Base-by-base conservation (phyloP, 2,329 filamentous ascomycete species). In the Dothideomycetes sp. region DNA sequence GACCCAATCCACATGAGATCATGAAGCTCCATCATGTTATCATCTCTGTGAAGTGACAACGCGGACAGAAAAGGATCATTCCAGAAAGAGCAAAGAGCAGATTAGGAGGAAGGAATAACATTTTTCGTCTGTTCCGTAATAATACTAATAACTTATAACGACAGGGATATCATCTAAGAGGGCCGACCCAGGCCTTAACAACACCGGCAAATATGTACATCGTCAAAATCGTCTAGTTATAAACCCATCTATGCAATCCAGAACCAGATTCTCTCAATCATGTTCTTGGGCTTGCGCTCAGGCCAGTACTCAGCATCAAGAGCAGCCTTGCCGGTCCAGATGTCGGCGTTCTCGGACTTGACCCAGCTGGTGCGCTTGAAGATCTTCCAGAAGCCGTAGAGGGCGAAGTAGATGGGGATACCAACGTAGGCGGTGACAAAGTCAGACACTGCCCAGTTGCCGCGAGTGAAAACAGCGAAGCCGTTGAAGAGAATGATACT, bases 401-500 rank as follows among this genome's bases (percentile, higher is more conserved):
- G 60, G 5, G 59, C 55, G 11, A 63, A 48, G 53, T 62, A 67
- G 15, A 50, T 49, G 17, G 47, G 45, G 36, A 50, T 48, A 16
- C 43, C 47, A 27, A 51, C 44, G 34, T 52, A 52, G 3, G 64
- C 64, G 0, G 69, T 72, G 36, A 74, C 56, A 49, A 74, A 74
- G 18, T 59, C 59, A 33, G 65, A 59, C 7, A 65, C 53, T 34
- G 47, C 55, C 57, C 66, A 73, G 3, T 54, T 57, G 37, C 47
- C 56, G 34, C 51, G 48, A 19, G 59, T 63, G 48, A 86, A 86
- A 1, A 81, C 81, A 33, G 55, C 54, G 44, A 62, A 66, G 29
- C 76, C 74, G 3, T 82, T 86, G 31, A 86, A 64, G 3, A 87
- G 61, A 44, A 85, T 79, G 31, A 81, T 57, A 19, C n/a, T n/a